Base-by-base conservation (phyloP, 108 stramenopile species). In the Aureococcus anophagefferens region DNA sequence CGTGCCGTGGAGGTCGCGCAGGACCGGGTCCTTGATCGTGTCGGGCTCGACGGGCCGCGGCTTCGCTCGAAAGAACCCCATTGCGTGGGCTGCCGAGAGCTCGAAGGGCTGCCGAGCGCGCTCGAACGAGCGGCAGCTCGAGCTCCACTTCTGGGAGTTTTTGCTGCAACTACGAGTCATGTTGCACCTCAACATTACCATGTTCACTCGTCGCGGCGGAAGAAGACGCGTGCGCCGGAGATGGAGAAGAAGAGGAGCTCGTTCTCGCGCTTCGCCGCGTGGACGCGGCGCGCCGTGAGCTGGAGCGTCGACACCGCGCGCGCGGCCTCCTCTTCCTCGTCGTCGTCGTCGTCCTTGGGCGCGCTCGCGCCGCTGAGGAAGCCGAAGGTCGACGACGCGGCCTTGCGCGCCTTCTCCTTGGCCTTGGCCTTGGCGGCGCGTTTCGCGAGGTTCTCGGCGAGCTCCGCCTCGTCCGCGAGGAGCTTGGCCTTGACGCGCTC, bases 221-320 rank as follows among this genome's bases (percentile, higher is more conserved):
- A 81, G 66, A 86, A 86, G 33, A 83, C 66, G 36, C 68, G 45
- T 0, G 87, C 83, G 5, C 75, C 82, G 67, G 75, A 68, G 79
- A 85, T 70, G 37, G 77, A 65, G 67, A 82, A 85, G 67, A 73
- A 84, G 18, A 87, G 65, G 76, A 80, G 77, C 5, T 82, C 84
- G 66, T 70, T 76, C 69, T 87, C 86, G 64, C 84, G 81, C 33
- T 77, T 81, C 40, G 83, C 68, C 31, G 80, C 83, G 59, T 79
- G 77, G 40, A 86, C 71, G 36, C 84, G 63, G 46, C 84, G 83
- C 67, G 68, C 77, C 64, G 81, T 78, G 74, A 84, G 67, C 63
- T 69, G 75, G 18, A 83, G 69, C 25, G 74, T 45, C 45, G 68
- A 80, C 59, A 72, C 71, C n/a, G n/a, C n/a, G n/a, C n/a, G n/a